Evolutionary conservation across 345 rosid species (phyloP).

Genomic region (Populus nigra): DNA sequence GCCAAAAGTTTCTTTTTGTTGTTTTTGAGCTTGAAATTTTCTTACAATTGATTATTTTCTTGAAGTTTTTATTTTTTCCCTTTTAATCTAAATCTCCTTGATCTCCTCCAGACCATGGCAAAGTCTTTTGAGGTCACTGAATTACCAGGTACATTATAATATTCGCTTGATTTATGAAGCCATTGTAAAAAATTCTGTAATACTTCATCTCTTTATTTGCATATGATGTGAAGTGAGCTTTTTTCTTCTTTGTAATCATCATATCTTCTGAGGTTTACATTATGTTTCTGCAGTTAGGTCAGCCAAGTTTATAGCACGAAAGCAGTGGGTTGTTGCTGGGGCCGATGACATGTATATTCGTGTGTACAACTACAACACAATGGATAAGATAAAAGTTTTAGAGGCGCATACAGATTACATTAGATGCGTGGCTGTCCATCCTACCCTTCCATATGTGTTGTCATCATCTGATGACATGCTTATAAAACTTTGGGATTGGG

Average conservation of each 20-base stretch:
- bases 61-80: neutral
- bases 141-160: conserved; percentile 60
- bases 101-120: conserved; percentile 57
- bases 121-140: conserved; percentile 89
- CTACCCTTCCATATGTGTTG: conserved; percentile 82
- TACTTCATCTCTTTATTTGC: neutral
- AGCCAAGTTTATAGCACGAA: conserved; percentile 79
- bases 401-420: conserved; percentile 98
- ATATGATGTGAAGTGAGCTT: neutral
- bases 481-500: conserved; percentile 99
- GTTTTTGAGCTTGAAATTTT: neutral
- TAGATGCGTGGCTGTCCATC: conserved; percentile 92
- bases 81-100: neutral
- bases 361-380: conserved; percentile 86
- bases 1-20: neutral
- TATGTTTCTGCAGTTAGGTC: conserved; percentile 68
- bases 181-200: neutral
- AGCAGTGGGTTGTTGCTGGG: conserved; percentile 96
- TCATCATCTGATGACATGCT: conserved; percentile 99
- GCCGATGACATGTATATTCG: conserved; percentile 93
- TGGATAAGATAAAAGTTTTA: conserved; percentile 86
- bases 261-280: neutral
- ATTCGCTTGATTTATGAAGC: neutral
- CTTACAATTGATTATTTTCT: neutral
- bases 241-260: neutral